Evolutionary conservation across 495 filamentous ascomycete genomes (phyloP).

Genomic region (Daldinia caldariorum): DNA sequence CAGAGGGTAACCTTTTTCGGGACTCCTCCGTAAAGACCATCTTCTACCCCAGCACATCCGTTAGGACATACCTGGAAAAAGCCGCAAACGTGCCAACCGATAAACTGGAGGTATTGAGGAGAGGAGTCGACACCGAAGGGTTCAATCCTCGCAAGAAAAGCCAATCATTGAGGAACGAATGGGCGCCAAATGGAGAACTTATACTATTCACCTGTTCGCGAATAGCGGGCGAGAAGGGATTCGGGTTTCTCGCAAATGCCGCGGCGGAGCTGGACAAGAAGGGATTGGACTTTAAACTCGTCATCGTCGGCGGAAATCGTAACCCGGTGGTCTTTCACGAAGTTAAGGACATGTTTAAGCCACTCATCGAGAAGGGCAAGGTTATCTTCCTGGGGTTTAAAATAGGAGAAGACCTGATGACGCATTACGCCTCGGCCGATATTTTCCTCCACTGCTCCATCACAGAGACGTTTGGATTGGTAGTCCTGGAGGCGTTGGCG

Average conservation of each 20-base stretch:
- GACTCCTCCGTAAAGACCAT: conserved; percentile 65
- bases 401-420: conserved; percentile 62
- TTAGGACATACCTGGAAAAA: conserved; percentile 63
- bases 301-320: conserved; percentile 70
- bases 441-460: conserved; percentile 72
- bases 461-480: conserved; percentile 73
- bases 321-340: conserved; percentile 66
- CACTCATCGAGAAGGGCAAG: conserved; percentile 53
- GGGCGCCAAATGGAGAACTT: conserved; percentile 67
- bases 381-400: conserved; percentile 69
- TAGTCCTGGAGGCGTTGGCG: conserved; percentile 73
- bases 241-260: conserved; percentile 66
- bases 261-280: conserved; percentile 59
- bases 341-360: conserved; percentile 61
- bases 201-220: conserved; percentile 68
- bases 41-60: conserved; percentile 69
- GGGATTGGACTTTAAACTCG: conserved; percentile 65
- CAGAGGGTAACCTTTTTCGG: conserved; percentile 69
- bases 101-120: conserved; percentile 63
- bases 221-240: conserved; percentile 72
- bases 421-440: conserved; percentile 68
- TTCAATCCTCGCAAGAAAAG: conserved; percentile 63
- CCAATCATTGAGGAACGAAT: conserved; percentile 55
- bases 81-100: conserved; percentile 56
- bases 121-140: conserved; percentile 67